phyloP scores from a whole-genome alignment of 1,139 yeast genomes.

The Yamadazyma taylorii region DNA sequence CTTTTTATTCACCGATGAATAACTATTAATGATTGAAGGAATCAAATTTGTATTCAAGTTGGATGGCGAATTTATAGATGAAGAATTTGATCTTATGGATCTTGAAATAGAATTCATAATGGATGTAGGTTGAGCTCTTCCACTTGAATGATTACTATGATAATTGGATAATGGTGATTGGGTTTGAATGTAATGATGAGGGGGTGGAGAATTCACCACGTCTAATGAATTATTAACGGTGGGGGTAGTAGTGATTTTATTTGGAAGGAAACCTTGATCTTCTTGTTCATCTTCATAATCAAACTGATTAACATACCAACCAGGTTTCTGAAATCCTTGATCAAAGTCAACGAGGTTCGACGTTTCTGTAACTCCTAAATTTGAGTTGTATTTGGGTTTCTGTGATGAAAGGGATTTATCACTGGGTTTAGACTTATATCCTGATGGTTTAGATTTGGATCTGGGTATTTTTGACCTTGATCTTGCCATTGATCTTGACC shows the following conservation, averaged over 20 bases:
- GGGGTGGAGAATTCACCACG: slow-evolving; percentile 21
- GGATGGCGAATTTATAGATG: slow-evolving; percentile 16
- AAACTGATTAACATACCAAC: slow-evolving; percentile 36
- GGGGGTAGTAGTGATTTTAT: too few relatives aligned
- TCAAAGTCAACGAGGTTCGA: background rate
- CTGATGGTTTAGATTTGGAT: too few relatives aligned
- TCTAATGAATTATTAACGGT: slow-evolving; percentile 8
- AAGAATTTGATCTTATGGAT: slow-evolving; percentile 9
- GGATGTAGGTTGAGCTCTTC: slow-evolving; percentile 2
- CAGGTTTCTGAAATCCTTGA: slow-evolving; percentile 33
- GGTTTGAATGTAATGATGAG: slow-evolving; percentile 25
- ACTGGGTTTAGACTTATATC: too few relatives aligned
- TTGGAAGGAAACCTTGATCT: too few relatives aligned
- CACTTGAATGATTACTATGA: background rate
- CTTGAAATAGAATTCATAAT: slow-evolving; percentile 8
- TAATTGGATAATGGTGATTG: slow-evolving; percentile 5
- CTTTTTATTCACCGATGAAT: slow-evolving; percentile 39
- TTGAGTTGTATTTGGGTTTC: slow-evolving; percentile 3
- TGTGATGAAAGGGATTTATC: too few relatives aligned
- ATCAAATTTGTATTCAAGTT: slow-evolving; percentile 35
- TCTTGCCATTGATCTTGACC: background rate
- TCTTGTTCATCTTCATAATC: slow-evolving; percentile 12
- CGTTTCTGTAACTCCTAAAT: slow-evolving; percentile 1
- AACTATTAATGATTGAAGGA: slow-evolving; percentile 44
- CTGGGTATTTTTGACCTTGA: too few relatives aligned